A percentile compares a stretch with the other conserved stretches of the same genome.
Evolutionary conservation across 192 early-diverging fungal genomes (phyloP).

Genomic region (Chytriomyces hyalinus): DNA sequence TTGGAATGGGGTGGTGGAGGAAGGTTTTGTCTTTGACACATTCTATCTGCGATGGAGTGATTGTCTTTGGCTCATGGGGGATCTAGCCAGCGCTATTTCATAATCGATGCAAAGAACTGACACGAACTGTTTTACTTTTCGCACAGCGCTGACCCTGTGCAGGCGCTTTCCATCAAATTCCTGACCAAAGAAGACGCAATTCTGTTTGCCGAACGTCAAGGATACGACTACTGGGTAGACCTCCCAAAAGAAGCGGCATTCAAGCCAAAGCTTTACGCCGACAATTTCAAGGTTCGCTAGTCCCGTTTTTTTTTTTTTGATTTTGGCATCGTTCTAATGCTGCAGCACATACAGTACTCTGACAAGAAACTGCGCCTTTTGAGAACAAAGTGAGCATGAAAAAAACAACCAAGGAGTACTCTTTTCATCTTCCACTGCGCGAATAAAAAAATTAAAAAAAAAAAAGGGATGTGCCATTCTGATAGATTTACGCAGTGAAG

Average conservation of each 20-base stretch:
- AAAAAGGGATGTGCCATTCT: too few species aligned
- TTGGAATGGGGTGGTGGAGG: background rate
- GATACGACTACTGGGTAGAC: conserved; percentile 90
- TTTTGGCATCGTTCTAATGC: background rate
- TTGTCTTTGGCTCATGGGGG: background rate
- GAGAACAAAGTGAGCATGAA: conserved; percentile 27
- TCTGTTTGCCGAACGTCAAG: conserved; percentile 94
- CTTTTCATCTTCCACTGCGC: background rate
- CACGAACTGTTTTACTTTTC: background rate
- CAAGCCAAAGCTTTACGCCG: conserved; percentile 84
- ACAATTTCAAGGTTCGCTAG: conserved; percentile 78
- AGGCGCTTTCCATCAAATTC: conserved; percentile 85
- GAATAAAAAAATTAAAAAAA: too few species aligned
- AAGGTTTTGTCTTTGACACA: background rate
- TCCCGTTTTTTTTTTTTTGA: background rate
- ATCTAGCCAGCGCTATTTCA: too few species aligned
- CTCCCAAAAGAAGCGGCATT: conserved; percentile 84
- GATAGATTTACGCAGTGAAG: too few species aligned
- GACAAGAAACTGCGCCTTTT: conserved; percentile 24
- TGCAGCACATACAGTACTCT: background rate
- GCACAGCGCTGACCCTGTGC: conserved; percentile 77
- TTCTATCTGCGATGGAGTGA: background rate
- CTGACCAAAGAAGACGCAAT: conserved; percentile 84
- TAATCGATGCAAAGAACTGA: too few species aligned
- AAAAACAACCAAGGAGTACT: too few species aligned